Base-by-base conservation (phyloP, 192 early-diverging fungal species). In the Coemansia sp. region DNA sequence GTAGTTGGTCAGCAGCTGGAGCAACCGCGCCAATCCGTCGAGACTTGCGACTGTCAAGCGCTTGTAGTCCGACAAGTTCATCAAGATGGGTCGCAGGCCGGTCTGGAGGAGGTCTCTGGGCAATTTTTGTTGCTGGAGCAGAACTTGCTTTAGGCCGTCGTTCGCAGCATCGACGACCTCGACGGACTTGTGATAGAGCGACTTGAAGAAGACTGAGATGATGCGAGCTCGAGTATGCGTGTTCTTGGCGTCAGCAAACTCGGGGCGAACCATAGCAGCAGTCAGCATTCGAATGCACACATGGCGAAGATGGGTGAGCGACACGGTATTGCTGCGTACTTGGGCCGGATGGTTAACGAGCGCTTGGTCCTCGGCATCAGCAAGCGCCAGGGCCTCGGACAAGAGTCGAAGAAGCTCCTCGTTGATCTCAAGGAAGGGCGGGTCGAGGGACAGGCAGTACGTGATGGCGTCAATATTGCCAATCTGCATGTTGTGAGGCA, bases 381-480 rank as follows among this genome's bases (percentile, higher is more conserved):
- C 96, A 9, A 99, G 76, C 0, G 93, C 93, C 27, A 98, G 73
- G 1, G 95, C 96, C 75, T 99, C 98, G 20, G 90, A 89, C 27
- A 99, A 70, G 45, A 98, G 69, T 13, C 95, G 84, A 32, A 93
- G 83, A 22, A 99, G 86, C 74, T 98, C 95, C 29, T 98, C 97
- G 55, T 89, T 95, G 71, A 97, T 96, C 52, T 87, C 85, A 20
- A 99, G 73, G 60, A 99, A 87, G 3, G 95, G 90, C 52, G 97
- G 96, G 16, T 88, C 83, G 32, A 99, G 77, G 0, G 90, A 87
- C 47, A 99, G 78, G 64, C 96, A 98, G 75, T 96, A 99, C 0
- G 95, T 98, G 56, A 99, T 95, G 3, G 97, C 97, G 66, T 99
- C 98, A 64, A 97, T 98, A 71, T 98, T 90, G 15, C 97, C 98